Evolutionary conservation across 192 early-diverging fungal genomes (phyloP).

Genomic region (Coemansia sp.): DNA sequence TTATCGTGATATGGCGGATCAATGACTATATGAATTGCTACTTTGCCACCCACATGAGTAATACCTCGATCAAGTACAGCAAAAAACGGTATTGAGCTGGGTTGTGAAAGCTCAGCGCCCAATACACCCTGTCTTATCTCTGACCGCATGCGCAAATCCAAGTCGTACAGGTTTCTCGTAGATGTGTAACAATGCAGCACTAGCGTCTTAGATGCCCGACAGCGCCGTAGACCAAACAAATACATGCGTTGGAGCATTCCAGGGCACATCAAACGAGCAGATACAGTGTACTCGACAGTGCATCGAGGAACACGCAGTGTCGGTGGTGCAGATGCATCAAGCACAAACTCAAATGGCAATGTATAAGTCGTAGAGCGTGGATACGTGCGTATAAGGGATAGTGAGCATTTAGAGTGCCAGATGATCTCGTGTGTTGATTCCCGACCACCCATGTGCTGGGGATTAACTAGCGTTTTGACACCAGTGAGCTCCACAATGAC

Average conservation of each 20-base stretch:
- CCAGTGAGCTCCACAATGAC: not conserved
- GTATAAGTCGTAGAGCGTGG: not conserved
- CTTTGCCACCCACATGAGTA: not conserved
- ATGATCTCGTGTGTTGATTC: not conserved
- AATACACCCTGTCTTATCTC: not conserved
- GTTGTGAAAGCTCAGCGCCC: not conserved
- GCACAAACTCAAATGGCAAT: not conserved
- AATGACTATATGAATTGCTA: not conserved
- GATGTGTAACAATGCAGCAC: not conserved
- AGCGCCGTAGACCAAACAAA: not conserved
- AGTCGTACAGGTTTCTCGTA: not conserved
- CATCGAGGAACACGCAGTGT: not conserved
- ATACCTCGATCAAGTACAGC: not conserved
- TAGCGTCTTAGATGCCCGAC: not conserved
- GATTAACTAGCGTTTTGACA: not conserved
- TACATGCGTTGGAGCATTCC: not conserved
- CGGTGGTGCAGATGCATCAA: not conserved
- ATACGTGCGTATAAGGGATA: not conserved
- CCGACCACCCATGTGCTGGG: not conserved
- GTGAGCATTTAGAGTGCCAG: not conserved
- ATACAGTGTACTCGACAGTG: not conserved
- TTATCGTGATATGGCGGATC: not conserved
- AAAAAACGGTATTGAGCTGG: not conserved
- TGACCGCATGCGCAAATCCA: not conserved
- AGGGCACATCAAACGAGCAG: not conserved